These are phyloP conservation scores for Gaeumannomyces tritici DNA, from an alignment of 2,329 filamentous ascomycete species.

Conservation along the genomic window DNA sequence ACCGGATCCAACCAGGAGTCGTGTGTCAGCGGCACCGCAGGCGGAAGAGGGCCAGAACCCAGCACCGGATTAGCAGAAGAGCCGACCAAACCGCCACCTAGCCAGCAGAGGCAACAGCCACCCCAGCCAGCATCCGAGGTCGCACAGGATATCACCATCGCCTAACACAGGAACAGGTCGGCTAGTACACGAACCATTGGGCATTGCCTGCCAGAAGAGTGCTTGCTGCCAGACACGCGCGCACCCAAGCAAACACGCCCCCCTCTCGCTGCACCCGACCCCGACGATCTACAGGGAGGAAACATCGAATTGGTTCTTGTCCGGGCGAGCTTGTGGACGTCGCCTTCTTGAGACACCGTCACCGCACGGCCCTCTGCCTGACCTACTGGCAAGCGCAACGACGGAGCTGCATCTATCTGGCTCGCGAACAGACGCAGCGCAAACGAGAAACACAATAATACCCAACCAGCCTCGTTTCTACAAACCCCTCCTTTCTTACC, in stretches of 20 bases:
- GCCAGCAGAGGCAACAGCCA: neutral
- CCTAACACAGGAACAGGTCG: neutral
- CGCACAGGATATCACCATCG: neutral
- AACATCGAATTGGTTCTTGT: neutral
- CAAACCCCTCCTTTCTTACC: neutral
- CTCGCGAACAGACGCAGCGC: neutral
- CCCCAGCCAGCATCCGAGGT: neutral
- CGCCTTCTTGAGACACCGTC: conserved; percentile 9
- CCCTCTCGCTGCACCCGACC: neutral
- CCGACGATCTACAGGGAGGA: neutral
- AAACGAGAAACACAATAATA: conserved; percentile 1
- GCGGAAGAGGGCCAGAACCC: neutral
- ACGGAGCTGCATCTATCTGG: neutral
- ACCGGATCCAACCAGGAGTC: neutral
- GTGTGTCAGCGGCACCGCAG: neutral
- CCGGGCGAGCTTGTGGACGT: neutral
- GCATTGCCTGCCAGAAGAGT: too few relatives aligned
- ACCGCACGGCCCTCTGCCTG: conserved; percentile 11
- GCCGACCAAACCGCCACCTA: neutral
- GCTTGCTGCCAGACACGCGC: neutral
- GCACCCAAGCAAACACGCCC: neutral
- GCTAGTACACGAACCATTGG: neutral
- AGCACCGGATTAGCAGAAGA: neutral
- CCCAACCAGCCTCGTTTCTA: neutral
- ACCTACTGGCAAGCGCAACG: conserved; percentile 4